A percentile compares a stretch with the other conserved stretches of the same genome.
Evolutionary conservation across 2,329 filamentous ascomycete genomes (phyloP).

Genomic region (Colletotrichum tropicale): DNA sequence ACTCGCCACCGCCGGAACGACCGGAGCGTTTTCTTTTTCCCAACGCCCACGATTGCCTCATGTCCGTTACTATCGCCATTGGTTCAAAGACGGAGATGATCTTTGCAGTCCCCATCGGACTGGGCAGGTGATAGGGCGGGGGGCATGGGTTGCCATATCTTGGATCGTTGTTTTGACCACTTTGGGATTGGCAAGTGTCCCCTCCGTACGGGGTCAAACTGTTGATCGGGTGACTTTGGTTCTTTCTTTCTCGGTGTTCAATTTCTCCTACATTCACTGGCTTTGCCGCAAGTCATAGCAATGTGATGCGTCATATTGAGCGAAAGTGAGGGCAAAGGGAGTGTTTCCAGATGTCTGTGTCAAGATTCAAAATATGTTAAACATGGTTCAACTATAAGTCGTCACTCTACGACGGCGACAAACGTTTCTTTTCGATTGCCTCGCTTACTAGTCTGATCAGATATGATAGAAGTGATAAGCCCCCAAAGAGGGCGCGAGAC

Average conservation of each 20-base stretch:
- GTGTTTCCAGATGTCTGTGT: neutral
- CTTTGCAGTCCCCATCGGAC: neutral
- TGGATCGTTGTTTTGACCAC: neutral
- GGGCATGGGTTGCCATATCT: neutral
- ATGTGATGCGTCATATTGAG: slow-evolving; percentile 4
- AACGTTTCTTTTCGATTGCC: neutral
- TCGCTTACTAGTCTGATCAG: neutral
- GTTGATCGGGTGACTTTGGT: neutral
- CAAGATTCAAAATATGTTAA: neutral
- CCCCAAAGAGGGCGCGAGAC: neutral
- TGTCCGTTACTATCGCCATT: neutral
- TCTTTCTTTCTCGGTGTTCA: neutral
- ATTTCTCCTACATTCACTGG: neutral
- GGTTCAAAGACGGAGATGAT: neutral
- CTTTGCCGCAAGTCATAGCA: neutral
- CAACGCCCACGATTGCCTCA: neutral
- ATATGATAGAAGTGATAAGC: neutral
- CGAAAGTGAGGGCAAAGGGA: neutral
- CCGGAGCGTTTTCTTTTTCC: neutral
- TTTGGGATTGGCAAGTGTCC: neutral
- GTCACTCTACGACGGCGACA: neutral
- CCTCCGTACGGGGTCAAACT: neutral
- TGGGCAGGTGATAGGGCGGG: neutral
- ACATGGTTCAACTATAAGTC: neutral
- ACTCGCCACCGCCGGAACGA: neutral